Evolutionary conservation across 139 green algal genomes (phyloP).

Genomic region (Chlorella ohadii): DNA sequence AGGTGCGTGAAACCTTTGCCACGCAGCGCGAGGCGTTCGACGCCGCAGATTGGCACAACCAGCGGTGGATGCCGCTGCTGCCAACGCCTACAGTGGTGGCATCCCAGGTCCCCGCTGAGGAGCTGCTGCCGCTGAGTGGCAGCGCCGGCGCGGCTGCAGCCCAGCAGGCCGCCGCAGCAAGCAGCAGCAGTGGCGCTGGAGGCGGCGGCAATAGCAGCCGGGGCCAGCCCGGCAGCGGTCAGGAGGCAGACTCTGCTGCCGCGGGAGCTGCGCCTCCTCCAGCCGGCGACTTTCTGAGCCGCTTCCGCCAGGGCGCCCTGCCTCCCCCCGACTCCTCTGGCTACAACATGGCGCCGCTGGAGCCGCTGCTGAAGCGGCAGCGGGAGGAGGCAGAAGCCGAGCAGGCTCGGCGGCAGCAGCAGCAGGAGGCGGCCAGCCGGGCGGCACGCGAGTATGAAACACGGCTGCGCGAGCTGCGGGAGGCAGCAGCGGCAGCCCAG

Average conservation of each 20-base stretch:
- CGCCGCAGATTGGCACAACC: conserved; percentile 49
- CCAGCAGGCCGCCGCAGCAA: not conserved
- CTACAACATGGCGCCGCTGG: conserved; percentile 2
- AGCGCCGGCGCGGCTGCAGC: not conserved
- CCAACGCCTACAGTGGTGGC: not conserved
- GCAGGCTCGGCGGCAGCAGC: not conserved
- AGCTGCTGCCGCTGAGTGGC: not conserved
- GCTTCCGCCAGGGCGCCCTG: not conserved
- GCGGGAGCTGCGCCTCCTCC: not conserved
- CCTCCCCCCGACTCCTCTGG: not conserved
- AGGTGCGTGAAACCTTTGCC: conserved; percentile 30
- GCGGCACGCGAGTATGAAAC: not conserved
- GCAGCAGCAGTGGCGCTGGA: not conserved
- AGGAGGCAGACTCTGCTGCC: not conserved
- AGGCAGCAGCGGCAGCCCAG: not conserved
- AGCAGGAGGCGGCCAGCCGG: not conserved
- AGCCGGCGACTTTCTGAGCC: conserved; percentile 12
- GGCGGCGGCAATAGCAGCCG: not conserved
- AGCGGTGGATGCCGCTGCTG: not conserved
- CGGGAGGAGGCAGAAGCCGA: not conserved
- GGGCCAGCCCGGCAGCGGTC: not conserved
- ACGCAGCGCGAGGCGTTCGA: conserved; percentile 52
- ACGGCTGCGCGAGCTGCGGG: conserved; percentile 2
- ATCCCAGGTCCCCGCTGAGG: not conserved
- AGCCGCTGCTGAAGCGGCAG: conserved; percentile 11